phyloP scores from a whole-genome alignment of 208 protist genomes.

The Novymonas esmeraldas region DNA sequence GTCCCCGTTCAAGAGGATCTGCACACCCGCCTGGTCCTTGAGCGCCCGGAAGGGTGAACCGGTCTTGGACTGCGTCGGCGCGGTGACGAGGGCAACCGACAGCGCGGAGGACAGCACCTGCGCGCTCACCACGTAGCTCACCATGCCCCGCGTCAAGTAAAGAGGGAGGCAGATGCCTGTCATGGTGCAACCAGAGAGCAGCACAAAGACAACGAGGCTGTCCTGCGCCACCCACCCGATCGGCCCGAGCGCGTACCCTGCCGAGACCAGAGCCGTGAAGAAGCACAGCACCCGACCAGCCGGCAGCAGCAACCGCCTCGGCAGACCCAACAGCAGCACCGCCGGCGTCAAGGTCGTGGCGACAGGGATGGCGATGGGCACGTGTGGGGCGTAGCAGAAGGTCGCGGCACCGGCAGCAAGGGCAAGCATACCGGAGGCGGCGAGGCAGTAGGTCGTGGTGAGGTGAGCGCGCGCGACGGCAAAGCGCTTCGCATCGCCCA shows the following conservation, averaged over 20 bases:
- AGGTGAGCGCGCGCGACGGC: constrained; percentile 54
- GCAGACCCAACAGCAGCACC: constrained; percentile 51
- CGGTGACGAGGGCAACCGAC: constrained; percentile 53
- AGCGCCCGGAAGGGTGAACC: constrained; percentile 33
- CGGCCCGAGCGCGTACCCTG: constrained; percentile 76
- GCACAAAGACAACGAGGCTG: constrained; percentile 50
- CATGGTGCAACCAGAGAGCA: constrained; percentile 70
- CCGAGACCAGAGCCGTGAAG: constrained; percentile 40
- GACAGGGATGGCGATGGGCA: constrained; percentile 66
- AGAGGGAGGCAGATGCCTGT: constrained; percentile 70
- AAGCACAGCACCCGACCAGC: constrained; percentile 47
- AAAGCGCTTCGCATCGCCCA: constrained; percentile 57
- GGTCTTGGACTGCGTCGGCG: constrained; percentile 27
- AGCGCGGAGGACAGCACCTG: constrained; percentile 75
- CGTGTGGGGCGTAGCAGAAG: constrained; percentile 49
- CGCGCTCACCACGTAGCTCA: constrained; percentile 78
- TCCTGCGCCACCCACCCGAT: constrained; percentile 80
- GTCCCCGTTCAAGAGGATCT: constrained; percentile 58
- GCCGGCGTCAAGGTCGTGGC: constrained; percentile 45
- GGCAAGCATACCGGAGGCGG: constrained; percentile 55
- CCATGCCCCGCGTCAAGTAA: constrained; percentile 81
- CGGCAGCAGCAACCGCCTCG: constrained; percentile 40
- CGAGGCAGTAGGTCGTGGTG: constrained; percentile 47
- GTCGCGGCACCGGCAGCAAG: constrained; percentile 40
- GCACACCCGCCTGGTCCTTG: constrained; percentile 39